A percentile compares a stretch with the other conserved stretches of the same genome.
phyloP scores from a whole-genome alignment of 2,329 filamentous ascomycete species.

The Neofusicoccum sp. region DNA sequence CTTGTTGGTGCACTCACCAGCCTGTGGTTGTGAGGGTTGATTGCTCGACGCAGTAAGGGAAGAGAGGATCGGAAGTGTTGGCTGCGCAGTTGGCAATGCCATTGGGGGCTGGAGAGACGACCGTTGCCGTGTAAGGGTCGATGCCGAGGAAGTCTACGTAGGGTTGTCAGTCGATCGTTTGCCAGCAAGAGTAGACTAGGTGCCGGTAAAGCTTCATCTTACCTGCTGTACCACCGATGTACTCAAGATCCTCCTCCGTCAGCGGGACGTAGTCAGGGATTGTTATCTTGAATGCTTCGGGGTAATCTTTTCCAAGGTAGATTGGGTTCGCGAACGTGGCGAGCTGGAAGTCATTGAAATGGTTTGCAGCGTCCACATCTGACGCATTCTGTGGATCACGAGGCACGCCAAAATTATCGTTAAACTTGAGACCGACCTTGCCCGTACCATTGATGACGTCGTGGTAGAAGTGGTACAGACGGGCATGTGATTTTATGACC shows the following conservation, averaged over 20 bases:
- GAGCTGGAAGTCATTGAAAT: slow-evolving; percentile 6
- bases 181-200: slow-evolving; percentile 17
- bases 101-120: slow-evolving; percentile 32
- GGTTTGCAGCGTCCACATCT: slow-evolving; percentile 4
- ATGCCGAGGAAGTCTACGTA: slow-evolving; percentile 42
- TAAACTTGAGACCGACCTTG: slow-evolving; percentile 18
- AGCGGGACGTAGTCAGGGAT: slow-evolving; percentile 4
- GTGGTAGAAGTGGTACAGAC: slow-evolving; percentile 9
- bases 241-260: not conserved
- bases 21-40: slow-evolving; percentile 48
- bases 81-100: slow-evolving; percentile 38
- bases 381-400: slow-evolving; percentile 1
- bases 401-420: slow-evolving; percentile 8
- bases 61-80: slow-evolving; percentile 34
- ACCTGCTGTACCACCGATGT: slow-evolving; percentile 5
- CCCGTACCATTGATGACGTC: slow-evolving; percentile 6
- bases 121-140: slow-evolving; percentile 37
- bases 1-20: slow-evolving; percentile 38
- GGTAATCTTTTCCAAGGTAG: slow-evolving; percentile 47
- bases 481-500: not conserved
- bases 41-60: slow-evolving; percentile 37
- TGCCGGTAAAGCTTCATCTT: slow-evolving; percentile 31
- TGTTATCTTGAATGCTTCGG: slow-evolving; percentile 35
- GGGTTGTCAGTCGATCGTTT: slow-evolving; percentile 31
- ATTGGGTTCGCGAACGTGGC: slow-evolving; percentile 41